Conservation (phyloP, 2,329 filamentous ascomycete genomes). For the Aspergillus carbonarius region DNA sequence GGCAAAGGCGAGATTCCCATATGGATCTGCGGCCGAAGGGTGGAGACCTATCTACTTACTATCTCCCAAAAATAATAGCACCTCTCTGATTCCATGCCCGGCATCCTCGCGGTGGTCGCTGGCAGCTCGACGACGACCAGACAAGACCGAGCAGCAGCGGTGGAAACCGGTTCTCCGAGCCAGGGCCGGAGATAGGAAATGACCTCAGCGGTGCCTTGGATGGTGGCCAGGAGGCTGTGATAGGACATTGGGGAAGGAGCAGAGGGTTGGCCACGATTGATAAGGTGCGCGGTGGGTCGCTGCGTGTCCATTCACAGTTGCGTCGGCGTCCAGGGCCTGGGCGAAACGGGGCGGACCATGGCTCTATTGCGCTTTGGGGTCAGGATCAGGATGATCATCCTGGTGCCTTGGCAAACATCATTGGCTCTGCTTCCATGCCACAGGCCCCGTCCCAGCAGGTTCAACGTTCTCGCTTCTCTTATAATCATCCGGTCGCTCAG, state of each 20-base stretch:
- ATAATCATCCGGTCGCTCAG: constrained; percentile 10
- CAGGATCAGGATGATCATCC: constrained; percentile 10
- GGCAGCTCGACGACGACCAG: neutral
- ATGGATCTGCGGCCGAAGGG: neutral
- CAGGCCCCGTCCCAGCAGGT: neutral
- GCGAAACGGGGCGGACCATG: constrained; percentile 4
- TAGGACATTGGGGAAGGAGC: neutral
- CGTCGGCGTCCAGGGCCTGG: neutral
- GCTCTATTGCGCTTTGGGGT: constrained; percentile 1
- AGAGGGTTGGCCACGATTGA: neutral
- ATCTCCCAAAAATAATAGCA: neutral
- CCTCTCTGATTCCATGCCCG: neutral
- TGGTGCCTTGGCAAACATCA: constrained; percentile 17
- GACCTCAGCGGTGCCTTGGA: neutral
- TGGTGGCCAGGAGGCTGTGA: neutral
- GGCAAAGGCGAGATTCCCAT: neutral
- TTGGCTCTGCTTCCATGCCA: constrained; percentile 10
- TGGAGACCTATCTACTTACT: neutral
- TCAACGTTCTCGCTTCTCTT: neutral
- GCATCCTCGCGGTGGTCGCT: neutral
- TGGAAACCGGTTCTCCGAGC: neutral
- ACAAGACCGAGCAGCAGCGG: neutral
- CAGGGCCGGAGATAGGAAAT: neutral
- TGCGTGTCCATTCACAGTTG: neutral
- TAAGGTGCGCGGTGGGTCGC: neutral